A percentile compares a stretch with the other conserved stretches of the same genome.
Evolutionary conservation across 352 stramenopile species (phyloP).

Genomic region (Blastocystis hominis): DNA sequence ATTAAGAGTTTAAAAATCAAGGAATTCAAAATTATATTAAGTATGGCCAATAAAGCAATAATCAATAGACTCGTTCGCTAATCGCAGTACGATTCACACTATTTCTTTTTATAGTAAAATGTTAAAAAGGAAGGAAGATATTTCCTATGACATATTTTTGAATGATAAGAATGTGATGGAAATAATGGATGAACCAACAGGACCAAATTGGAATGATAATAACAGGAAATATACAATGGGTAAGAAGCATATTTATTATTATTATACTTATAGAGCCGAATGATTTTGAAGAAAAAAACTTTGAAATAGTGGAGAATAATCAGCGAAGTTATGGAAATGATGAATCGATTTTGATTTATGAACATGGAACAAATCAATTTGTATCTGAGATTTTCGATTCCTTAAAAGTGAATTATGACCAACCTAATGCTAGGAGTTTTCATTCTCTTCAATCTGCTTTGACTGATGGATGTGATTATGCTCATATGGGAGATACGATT

Average conservation of each 20-base stretch:
- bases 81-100: no score
- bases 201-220: background rate
- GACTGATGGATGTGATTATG: no score
- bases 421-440: background rate
- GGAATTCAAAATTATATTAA: no score
- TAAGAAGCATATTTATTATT: background rate
- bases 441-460: no score
- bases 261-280: no score
- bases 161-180: background rate
- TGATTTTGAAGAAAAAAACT: background rate
- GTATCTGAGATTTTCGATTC: background rate
- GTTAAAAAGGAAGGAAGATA: background rate
- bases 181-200: background rate
- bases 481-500: no score
- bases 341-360: background rate
- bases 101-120: no score
- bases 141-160: background rate
- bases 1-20: no score
- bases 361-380: background rate
- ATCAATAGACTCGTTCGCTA: no score
- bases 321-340: background rate
- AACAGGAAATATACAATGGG: background rate
- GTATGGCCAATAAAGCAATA: no score
- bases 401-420: background rate
- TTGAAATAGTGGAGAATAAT: background rate